phyloP scores from a whole-genome alignment of 2,329 filamentous ascomycete genomes.

The Helotiales sp. region DNA sequence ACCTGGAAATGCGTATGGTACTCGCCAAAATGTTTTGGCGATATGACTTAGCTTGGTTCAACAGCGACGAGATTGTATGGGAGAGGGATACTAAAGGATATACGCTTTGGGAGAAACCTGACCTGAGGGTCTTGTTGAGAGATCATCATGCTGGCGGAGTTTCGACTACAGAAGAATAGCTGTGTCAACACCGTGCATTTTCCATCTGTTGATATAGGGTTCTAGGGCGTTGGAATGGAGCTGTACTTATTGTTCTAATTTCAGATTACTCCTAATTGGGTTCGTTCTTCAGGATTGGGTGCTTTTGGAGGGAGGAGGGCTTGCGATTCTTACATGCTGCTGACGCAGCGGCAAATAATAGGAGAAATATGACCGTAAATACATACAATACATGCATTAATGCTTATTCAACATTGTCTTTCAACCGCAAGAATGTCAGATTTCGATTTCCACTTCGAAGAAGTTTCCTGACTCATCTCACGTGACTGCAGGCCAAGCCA shows the following conservation, averaged over 20 bases:
- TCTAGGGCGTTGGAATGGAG: neutral
- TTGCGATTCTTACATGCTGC: neutral
- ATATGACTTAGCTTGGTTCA: slow-evolving; percentile 32
- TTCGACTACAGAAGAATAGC: neutral
- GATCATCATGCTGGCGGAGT: neutral
- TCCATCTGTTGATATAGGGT: neutral
- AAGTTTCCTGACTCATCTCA: no score
- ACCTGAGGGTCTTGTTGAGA: slow-evolving; percentile 24
- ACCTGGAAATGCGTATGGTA: slow-evolving; percentile 33
- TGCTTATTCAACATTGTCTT: no score
- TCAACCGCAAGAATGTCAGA: no score
- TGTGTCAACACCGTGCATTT: neutral
- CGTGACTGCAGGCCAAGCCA: no score
- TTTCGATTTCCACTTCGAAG: no score
- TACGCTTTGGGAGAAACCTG: slow-evolving; percentile 34
- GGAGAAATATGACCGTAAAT: neutral
- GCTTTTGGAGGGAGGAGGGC: neutral
- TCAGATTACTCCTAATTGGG: neutral
- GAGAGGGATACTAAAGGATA: slow-evolving; percentile 34
- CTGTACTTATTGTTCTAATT: neutral
- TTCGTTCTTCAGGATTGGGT: neutral
- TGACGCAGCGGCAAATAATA: neutral
- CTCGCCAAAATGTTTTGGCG: slow-evolving; percentile 33
- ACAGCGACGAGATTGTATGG: slow-evolving; percentile 30
- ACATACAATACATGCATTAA: no score